phyloP scores from a whole-genome alignment of 306 rosid species.

The Gleditsia sinensis region DNA sequence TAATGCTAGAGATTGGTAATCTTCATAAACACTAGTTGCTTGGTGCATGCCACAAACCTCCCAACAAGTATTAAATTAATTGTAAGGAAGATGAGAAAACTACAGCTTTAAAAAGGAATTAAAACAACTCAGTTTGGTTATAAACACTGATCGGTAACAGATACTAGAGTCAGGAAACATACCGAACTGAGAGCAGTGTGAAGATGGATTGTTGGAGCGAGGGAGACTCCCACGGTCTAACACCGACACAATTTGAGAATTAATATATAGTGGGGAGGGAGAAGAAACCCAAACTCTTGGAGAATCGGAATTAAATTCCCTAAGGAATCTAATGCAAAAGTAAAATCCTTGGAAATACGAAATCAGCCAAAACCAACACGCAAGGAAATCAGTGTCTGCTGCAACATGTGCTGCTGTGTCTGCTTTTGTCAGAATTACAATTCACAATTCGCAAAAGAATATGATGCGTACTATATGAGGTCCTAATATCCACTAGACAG shows the following conservation, averaged over 20 bases:
- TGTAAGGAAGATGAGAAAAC: slow-evolving; percentile 13
- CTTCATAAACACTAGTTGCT: neutral
- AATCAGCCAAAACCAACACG: slow-evolving; percentile 18
- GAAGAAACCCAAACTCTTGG: neutral
- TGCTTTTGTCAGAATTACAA: slow-evolving; percentile 38
- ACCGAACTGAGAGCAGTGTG: slow-evolving; percentile 29
- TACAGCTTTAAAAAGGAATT: neutral
- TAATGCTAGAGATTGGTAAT: neutral
- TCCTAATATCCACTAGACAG: slow-evolving; percentile 33
- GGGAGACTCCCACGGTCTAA: neutral
- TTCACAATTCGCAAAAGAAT: slow-evolving; percentile 35
- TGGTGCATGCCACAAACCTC: neutral
- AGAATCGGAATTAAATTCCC: slow-evolving; percentile 60
- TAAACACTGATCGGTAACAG: neutral
- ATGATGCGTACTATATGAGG: slow-evolving; percentile 32
- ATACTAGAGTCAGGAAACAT: slow-evolving; percentile 33
- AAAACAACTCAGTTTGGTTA: slow-evolving; percentile 20
- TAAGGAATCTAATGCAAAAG: slow-evolving; percentile 47
- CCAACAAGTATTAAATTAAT: neutral
- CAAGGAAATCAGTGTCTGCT: slow-evolving; percentile 18
- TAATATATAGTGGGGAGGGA: neutral
- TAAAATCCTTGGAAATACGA: slow-evolving; percentile 1
- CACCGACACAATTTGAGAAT: neutral
- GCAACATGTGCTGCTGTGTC: neutral
- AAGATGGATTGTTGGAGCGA: slow-evolving; percentile 11